These are phyloP conservation scores for Alternaria longipes DNA, from an alignment of 2,329 filamentous ascomycete genomes.

Conservation along the genomic window DNA sequence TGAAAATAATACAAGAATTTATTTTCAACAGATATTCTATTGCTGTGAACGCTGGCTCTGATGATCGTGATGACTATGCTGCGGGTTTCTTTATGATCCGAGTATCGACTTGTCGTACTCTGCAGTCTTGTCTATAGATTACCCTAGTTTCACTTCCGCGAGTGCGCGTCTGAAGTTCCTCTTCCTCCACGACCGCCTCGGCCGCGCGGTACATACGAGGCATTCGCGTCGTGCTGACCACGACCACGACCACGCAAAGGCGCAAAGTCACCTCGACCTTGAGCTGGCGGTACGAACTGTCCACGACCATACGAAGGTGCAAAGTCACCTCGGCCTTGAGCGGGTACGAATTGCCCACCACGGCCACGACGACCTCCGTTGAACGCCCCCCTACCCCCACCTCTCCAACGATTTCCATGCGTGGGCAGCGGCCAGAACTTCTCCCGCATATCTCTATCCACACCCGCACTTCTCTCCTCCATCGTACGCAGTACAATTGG, in stretches of 20 bases:
- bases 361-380: slow-evolving; percentile 1
- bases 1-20: neutral
- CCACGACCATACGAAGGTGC: neutral
- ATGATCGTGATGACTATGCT: neutral
- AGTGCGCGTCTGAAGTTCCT: neutral
- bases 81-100: neutral
- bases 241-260: neutral
- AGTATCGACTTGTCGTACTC: neutral
- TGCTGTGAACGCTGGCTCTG: neutral
- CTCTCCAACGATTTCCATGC: neutral
- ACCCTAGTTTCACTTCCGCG: neutral
- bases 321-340: neutral
- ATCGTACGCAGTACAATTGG: slow-evolving; percentile 29
- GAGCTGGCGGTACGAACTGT: neutral
- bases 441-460: slow-evolving; percentile 24
- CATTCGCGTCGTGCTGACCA: neutral
- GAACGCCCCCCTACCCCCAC: slow-evolving; percentile 5
- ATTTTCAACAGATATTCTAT: neutral
- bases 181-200: neutral
- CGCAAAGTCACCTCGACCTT: neutral
- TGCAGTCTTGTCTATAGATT: neutral
- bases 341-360: neutral
- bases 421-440: slow-evolving; percentile 24
- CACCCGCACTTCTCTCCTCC: slow-evolving; percentile 18
- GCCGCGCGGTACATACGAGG: neutral